Conservation (phyloP, 1,284 basidiomycete species). For the Calocybe gambosa region DNA sequence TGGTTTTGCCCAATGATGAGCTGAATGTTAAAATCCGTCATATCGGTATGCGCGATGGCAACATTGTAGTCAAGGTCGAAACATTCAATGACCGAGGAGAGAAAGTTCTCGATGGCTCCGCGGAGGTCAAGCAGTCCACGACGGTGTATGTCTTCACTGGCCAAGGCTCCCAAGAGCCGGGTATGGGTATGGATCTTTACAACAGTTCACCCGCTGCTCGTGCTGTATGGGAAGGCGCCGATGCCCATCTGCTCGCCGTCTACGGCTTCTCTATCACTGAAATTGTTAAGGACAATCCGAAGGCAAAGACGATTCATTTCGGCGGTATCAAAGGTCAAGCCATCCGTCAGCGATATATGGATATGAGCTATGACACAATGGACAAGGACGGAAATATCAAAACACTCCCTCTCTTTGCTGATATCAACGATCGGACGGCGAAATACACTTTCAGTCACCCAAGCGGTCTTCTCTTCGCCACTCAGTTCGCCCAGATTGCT, state of each 20-base stretch:
- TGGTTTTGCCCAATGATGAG: constrained; percentile 94
- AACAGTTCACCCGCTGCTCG: constrained; percentile 88
- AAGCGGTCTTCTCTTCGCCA: constrained; percentile 91
- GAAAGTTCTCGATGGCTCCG: constrained; percentile 88
- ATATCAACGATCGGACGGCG: constrained; percentile 87
- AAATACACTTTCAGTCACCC: constrained; percentile 98
- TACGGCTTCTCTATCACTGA: constrained; percentile 98
- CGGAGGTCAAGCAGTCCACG: constrained; percentile 88
- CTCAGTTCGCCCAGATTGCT: constrained; percentile 98
- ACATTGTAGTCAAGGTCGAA: constrained; percentile 88
- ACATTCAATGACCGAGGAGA: constrained; percentile 84
- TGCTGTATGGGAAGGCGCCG: constrained; percentile 96
- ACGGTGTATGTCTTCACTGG: constrained; percentile 98
- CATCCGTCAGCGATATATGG: constrained; percentile 98
- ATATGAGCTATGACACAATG: constrained; percentile 96
- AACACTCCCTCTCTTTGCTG: constrained; percentile 90
- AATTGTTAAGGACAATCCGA: constrained; percentile 96
- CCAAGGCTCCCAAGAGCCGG: constrained; percentile 96
- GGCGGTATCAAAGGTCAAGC: constrained; percentile 98
- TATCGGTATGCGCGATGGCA: constrained; percentile 86
- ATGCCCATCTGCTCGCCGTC: constrained; percentile 87
- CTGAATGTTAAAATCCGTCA: constrained; percentile 88
- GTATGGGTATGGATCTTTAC: constrained; percentile 99
- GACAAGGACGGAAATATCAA: constrained; percentile 94
- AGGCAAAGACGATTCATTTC: constrained; percentile 97